Base-by-base conservation (phyloP, 495 filamentous ascomycete species). In the Penicillium silybi region DNA sequence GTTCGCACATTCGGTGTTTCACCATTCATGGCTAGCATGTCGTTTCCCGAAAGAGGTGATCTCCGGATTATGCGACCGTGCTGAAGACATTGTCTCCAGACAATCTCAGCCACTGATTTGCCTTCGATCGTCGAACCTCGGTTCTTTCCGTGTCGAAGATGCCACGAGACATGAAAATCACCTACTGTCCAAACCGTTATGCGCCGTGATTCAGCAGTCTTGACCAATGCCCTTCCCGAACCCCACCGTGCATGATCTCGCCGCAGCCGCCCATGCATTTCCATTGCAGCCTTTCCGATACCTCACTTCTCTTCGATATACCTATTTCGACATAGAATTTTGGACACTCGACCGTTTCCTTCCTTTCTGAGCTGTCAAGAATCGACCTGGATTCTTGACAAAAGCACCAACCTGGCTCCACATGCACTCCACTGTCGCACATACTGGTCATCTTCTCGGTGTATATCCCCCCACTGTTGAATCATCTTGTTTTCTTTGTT, bases 11-110 rank as follows among this genome's bases (percentile, higher is more conserved):
- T 18, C 49, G 34, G 39, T 49, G 57, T 55, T 48, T 53, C 46
- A 53, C 42, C 43, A 41, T 44, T 35, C 20, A 29, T 29, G 40
- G 53, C 38, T 52, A 52, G 44, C 51, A 55, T 9, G 16, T 20
- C n/a, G 22, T n/a, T 17, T 26, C 41, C 38, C 40, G 29, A 13
- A 41, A 55, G 44, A 38, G 20, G 46, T 47, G 32, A 32, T 40
- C 40, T 19, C n/a, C 34, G 52, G 45, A 17, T 48, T 43, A 11
- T 40, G 48, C 47, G 55, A 62, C 54, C 54, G 52, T 54, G 52
- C 48, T 41, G 29, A 51, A 55, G 45, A 46, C 34, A 44, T 45
- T 50, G 46, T 57, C 48, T 49, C 46, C 52, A 54, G 53, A 34
- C 39, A 45, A 57, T 35, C 37, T 32, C 20, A 19, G 17, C 44